These are phyloP conservation scores for Cladophialophora bantiana DNA, from an alignment of 2,329 filamentous ascomycete genomes.

Conservation along the genomic window DNA sequence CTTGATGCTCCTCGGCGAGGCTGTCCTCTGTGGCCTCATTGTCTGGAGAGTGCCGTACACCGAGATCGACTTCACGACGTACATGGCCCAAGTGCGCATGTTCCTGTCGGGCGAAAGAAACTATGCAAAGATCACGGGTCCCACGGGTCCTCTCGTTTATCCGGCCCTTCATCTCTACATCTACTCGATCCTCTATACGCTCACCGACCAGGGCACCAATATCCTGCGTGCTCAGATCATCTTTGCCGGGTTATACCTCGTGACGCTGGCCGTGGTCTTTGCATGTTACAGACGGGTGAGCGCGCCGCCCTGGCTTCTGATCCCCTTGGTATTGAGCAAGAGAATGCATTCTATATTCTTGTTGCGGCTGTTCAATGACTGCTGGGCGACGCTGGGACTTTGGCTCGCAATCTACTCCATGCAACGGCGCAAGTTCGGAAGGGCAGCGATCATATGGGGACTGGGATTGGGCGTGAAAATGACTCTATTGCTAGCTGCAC, in stretches of 20 bases:
- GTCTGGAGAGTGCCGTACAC: slow-evolving; percentile 90
- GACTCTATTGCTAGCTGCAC: slow-evolving; percentile 82
- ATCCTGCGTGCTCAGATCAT: slow-evolving; percentile 82
- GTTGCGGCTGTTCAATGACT: slow-evolving; percentile 94
- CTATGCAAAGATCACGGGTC: slow-evolving; percentile 83
- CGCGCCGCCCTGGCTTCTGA: slow-evolving; percentile 81
- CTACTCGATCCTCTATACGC: slow-evolving; percentile 77
- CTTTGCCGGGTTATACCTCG: slow-evolving; percentile 81
- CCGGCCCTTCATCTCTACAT: slow-evolving; percentile 93
- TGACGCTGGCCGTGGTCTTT: slow-evolving; percentile 77
- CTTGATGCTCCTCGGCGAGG: slow-evolving; percentile 73
- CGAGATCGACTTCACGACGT: slow-evolving; percentile 96
- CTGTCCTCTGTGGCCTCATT: slow-evolving; percentile 73
- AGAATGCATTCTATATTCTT: slow-evolving; percentile 92
- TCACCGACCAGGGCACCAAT: slow-evolving; percentile 78
- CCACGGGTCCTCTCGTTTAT: slow-evolving; percentile 93
- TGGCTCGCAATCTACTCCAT: slow-evolving; percentile 81
- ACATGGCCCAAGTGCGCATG: slow-evolving; percentile 90
- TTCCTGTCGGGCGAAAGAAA: slow-evolving; percentile 82
- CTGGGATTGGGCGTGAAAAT: slow-evolving; percentile 92
- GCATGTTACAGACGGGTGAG: slow-evolving; percentile 69
- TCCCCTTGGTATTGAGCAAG: slow-evolving; percentile 86
- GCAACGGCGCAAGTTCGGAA: slow-evolving; percentile 75
- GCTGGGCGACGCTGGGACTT: slow-evolving; percentile 82
- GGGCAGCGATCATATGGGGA: slow-evolving; percentile 75